phyloP scores from a whole-genome alignment of 2,329 filamentous ascomycete species.

The Aspergillus fijiensis region DNA sequence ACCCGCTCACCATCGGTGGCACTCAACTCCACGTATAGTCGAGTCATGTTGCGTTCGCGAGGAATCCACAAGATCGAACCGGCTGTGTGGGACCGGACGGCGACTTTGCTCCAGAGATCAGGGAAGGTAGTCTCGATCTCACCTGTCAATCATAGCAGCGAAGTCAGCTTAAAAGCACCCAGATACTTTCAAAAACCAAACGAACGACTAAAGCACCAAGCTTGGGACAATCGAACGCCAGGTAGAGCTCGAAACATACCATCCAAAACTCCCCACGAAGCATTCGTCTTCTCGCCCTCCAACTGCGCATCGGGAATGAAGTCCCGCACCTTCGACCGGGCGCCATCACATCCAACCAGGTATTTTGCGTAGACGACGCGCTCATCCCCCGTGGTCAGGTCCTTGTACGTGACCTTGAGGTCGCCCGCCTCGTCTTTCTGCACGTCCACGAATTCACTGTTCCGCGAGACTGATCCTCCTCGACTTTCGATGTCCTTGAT shows the following conservation, averaged over 20 bases:
- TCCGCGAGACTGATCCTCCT: constrained; percentile 62
- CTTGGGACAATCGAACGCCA: background rate
- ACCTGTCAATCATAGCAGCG: constrained; percentile 17
- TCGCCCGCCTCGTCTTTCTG: constrained; percentile 35
- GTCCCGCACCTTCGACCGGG: constrained; percentile 68
- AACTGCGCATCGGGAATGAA: constrained; percentile 56
- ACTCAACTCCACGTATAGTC: constrained; percentile 53
- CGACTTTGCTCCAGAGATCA: constrained; percentile 72
- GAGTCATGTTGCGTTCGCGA: constrained; percentile 69
- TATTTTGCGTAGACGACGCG: constrained; percentile 59
- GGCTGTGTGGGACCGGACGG: constrained; percentile 64
- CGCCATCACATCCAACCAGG: constrained; percentile 71
- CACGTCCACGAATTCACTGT: constrained; percentile 61
- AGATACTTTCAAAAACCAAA: too few species aligned
- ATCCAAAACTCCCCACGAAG: constrained; percentile 71
- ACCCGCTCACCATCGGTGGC: constrained; percentile 26
- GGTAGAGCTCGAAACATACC: constrained; percentile 47
- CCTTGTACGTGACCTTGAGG: constrained; percentile 45
- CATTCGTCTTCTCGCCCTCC: constrained; percentile 52
- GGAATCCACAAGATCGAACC: constrained; percentile 74
- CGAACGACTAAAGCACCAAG: too few species aligned
- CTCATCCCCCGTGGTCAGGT: constrained; percentile 36
- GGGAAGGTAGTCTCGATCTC: constrained; percentile 68
- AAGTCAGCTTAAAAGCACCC: too few species aligned
- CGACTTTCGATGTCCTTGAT: constrained; percentile 67